These are phyloP conservation scores for Pyrus pyrifolia DNA, from an alignment of 306 rosid species.

Conservation along the genomic window DNA sequence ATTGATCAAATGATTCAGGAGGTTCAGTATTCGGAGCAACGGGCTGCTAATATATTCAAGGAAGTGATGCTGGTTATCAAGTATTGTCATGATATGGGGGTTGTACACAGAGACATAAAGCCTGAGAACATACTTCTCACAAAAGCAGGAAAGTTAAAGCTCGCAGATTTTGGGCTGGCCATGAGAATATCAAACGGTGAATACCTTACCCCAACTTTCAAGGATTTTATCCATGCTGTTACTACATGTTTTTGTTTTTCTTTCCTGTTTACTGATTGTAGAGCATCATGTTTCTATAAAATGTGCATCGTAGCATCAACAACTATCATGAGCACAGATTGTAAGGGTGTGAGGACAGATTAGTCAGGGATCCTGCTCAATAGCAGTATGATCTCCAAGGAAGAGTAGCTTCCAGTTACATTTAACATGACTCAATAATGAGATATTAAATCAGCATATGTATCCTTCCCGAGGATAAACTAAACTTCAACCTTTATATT, in stretches of 20 bases:
- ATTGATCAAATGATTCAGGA: constrained; percentile 67
- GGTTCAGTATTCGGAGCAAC: constrained; percentile 75
- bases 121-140: constrained; percentile 96
- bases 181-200: constrained; percentile 86
- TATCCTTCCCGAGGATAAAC: neutral
- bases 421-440: neutral
- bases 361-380: neutral
- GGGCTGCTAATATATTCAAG: constrained; percentile 75
- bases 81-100: constrained; percentile 99
- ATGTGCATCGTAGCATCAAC: neutral
- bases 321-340: neutral
- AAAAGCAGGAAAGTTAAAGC: constrained; percentile 75
- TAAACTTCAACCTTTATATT: neutral
- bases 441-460: neutral
- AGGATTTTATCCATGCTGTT: neutral
- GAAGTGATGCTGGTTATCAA: constrained; percentile 92
- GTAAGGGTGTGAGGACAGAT: neutral
- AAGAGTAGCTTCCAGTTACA: neutral
- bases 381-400: neutral
- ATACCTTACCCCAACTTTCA: constrained; percentile 3
- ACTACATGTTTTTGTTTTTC: neutral
- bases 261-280: neutral
- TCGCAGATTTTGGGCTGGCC: constrained; percentile 97
- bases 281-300: neutral
- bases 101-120: constrained; percentile 93